These are phyloP conservation scores for Agarophyton chilense DNA, from an alignment of 23 red algal genomes.

Conservation along the genomic window DNA sequence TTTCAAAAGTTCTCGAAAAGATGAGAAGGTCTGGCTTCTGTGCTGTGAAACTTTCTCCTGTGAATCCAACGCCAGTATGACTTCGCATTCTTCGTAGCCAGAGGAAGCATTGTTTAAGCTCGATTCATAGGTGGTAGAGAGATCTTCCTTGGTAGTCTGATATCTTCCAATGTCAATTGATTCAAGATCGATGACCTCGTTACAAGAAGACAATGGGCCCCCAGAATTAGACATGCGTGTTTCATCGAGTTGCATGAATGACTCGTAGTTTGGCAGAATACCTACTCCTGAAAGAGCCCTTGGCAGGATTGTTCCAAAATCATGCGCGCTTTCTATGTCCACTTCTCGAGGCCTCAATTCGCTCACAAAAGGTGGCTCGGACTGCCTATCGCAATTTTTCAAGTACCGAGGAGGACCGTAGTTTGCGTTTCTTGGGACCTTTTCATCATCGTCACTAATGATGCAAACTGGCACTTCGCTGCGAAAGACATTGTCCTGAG, in stretches of 20 bases:
- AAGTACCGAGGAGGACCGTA: not conserved
- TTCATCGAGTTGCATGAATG: not conserved
- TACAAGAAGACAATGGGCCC: not conserved
- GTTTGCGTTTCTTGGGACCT: not conserved
- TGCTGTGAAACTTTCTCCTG: slow-evolving; percentile 20
- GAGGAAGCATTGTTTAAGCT: not conserved
- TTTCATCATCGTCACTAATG: not conserved
- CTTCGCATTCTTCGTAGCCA: slow-evolving; percentile 1
- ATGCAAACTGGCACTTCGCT: not conserved
- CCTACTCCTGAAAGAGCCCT: not conserved
- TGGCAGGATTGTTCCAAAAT: not conserved
- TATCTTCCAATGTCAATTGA: not conserved
- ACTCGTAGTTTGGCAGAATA: not conserved
- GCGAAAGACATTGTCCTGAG: not conserved
- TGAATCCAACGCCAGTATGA: slow-evolving; percentile 51
- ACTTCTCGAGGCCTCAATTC: not conserved
- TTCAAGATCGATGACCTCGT: not conserved
- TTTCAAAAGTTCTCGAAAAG: not conserved
- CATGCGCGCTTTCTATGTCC: not conserved
- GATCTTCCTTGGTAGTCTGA: not conserved
- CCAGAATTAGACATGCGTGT: not conserved
- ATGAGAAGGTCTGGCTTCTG: not conserved
- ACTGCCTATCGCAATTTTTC: not conserved
- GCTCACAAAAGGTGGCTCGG: not conserved
- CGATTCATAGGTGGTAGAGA: not conserved